Percentiles rank a stretch among this genome's conserved stretches.
These are phyloP conservation scores for Penicillium sp. DNA, from an alignment of 2,329 filamentous ascomycete genomes.

Conservation along the genomic window DNA sequence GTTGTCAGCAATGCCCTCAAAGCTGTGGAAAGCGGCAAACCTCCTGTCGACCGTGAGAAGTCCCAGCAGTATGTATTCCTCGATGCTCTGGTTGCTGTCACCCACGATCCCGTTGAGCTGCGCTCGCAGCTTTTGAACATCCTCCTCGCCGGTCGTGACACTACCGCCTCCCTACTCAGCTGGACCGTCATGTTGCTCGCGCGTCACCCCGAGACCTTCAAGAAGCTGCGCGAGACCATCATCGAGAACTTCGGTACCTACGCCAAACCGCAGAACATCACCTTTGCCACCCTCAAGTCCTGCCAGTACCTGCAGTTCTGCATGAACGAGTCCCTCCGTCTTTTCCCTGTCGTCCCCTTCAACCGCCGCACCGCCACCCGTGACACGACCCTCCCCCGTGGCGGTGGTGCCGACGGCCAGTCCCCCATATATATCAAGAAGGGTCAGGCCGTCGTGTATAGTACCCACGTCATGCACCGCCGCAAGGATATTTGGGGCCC, in stretches of 20 bases:
- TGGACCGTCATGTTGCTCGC: constrained; percentile 52
- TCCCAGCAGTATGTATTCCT: constrained; percentile 53
- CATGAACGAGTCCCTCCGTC: constrained; percentile 48
- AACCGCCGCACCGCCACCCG: constrained; percentile 47
- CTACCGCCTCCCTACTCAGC: constrained; percentile 53
- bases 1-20: constrained; percentile 49
- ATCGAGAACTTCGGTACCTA: constrained; percentile 47
- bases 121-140: constrained; percentile 56
- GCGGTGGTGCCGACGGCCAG: constrained; percentile 64
- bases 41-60: constrained; percentile 33
- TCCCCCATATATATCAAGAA: constrained; percentile 68
- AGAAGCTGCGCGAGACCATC: constrained; percentile 41
- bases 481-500: constrained; percentile 56
- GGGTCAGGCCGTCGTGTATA: constrained; percentile 68
- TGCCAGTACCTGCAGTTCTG: constrained; percentile 45
- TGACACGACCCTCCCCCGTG: constrained; percentile 50
- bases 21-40: constrained; percentile 29
- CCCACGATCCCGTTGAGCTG: constrained; percentile 52
- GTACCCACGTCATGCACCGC: constrained; percentile 73
- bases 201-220: constrained; percentile 40
- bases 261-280: constrained; percentile 43
- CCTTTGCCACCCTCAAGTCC: constrained; percentile 49
- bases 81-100: constrained; percentile 52
- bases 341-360: constrained; percentile 52
- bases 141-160: constrained; percentile 58